phyloP scores from a whole-genome alignment of 1,139 yeast species.

The Saccharomycopsis hybrid region DNA sequence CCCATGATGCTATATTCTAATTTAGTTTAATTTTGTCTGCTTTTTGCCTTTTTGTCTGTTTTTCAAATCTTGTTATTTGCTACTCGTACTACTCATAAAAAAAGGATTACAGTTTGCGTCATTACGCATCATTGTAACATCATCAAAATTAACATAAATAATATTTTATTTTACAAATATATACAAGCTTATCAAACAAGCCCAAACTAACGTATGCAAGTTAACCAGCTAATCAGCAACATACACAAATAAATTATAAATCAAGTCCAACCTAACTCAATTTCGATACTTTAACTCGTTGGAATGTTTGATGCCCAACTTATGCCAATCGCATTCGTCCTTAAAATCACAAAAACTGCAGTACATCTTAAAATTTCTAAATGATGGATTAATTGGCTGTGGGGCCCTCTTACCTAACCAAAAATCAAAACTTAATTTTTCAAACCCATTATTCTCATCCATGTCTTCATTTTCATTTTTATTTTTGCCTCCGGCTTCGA shows the following conservation, averaged over 20 bases:
- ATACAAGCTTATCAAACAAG: too few species aligned
- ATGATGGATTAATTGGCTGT: constrained; percentile 31
- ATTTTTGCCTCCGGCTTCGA: constrained; percentile 13
- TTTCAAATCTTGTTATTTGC: too few species aligned
- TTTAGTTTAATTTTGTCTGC: too few species aligned
- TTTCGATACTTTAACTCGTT: neutral
- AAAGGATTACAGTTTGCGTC: too few species aligned
- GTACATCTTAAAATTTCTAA: constrained; percentile 29
- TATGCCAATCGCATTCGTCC: constrained; percentile 30
- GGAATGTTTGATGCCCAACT: constrained; percentile 3
- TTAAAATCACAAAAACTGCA: constrained; percentile 53
- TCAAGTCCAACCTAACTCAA: neutral
- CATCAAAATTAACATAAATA: too few species aligned
- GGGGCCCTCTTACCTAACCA: constrained; percentile 54
- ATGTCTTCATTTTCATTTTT: neutral
- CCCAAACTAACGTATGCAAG: too few species aligned
- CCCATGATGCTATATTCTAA: too few species aligned
- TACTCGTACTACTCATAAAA: too few species aligned
- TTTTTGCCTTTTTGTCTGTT: too few species aligned
- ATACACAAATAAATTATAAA: neutral
- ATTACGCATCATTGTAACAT: too few species aligned
- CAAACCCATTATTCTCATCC: neutral
- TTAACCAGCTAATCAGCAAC: too few species aligned
- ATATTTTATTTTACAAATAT: too few species aligned
- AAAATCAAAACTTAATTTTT: constrained; percentile 33